Percentiles rank a stretch among this genome's conserved stretches.
Evolutionary conservation across 257 asterid genomes (phyloP).

Genomic region (Anisodus acutangulus): DNA sequence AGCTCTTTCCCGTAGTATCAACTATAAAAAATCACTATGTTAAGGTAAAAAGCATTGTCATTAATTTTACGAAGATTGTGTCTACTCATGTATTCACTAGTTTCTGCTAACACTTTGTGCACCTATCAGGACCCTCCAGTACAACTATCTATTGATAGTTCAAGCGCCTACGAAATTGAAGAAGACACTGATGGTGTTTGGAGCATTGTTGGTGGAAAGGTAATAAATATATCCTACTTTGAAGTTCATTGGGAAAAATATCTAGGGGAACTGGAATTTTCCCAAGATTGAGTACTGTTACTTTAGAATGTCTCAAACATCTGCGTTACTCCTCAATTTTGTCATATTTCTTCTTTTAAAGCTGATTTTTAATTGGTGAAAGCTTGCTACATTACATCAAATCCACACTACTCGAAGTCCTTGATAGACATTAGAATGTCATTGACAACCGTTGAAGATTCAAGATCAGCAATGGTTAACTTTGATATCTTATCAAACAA

Average conservation of each 20-base stretch:
- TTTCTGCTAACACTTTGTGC: slow-evolving; percentile 30
- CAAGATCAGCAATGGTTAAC: neutral
- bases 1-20: slow-evolving; percentile 46
- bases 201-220: slow-evolving; percentile 98
- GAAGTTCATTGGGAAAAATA: slow-evolving; percentile 13
- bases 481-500: neutral
- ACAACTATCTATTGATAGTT: slow-evolving; percentile 61
- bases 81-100: slow-evolving; percentile 21
- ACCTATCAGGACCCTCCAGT: slow-evolving; percentile 71
- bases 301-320: neutral
- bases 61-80: slow-evolving; percentile 10
- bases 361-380: slow-evolving; percentile 7
- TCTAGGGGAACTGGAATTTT: neutral
- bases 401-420: neutral
- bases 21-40: slow-evolving; percentile 49
- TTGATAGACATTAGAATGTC: neutral
- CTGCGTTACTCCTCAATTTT: neutral
- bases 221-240: slow-evolving; percentile 31
- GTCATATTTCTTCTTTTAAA: slow-evolving; percentile 7
- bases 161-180: slow-evolving; percentile 72
- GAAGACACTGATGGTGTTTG: slow-evolving; percentile 85
- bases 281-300: too few species aligned
- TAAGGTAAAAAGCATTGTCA: slow-evolving; percentile 49
- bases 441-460: neutral
- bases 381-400: neutral